Evolutionary conservation across 352 stramenopile species (phyloP).

Genomic region (Phytophthora ohioensis): DNA sequence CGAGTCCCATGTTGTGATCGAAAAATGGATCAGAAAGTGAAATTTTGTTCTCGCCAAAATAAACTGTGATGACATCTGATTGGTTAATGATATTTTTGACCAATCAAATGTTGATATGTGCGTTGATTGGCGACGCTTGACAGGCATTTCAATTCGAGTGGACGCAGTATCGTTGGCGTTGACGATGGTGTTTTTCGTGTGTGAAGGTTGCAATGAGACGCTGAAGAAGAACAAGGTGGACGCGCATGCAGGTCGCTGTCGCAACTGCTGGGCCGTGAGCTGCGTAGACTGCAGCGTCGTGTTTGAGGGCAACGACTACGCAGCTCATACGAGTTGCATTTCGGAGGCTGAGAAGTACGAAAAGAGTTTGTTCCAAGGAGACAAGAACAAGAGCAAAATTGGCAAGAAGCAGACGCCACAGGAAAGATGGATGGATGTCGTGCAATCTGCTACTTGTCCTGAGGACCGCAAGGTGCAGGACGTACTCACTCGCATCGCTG

Average conservation of each 20-base stretch:
- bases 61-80: not conserved
- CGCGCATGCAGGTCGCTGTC: slow-evolving; percentile 81
- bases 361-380: slow-evolving; percentile 84
- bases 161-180: not conserved
- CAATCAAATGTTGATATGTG: not conserved
- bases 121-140: slow-evolving; percentile 28
- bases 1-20: not conserved
- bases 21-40: slow-evolving; percentile 21
- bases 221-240: slow-evolving; percentile 96
- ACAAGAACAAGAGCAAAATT: slow-evolving; percentile 59
- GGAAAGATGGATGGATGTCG: slow-evolving; percentile 86
- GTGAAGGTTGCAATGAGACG: slow-evolving; percentile 91
- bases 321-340: slow-evolving; percentile 92
- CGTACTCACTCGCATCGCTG: slow-evolving; percentile 78
- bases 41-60: slow-evolving; percentile 21
- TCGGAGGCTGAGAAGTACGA: slow-evolving; percentile 96
- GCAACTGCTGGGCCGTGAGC: slow-evolving; percentile 92
- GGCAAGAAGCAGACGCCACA: slow-evolving; percentile 87
- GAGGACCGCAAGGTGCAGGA: slow-evolving; percentile 67
- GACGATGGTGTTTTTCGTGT: slow-evolving; percentile 89
- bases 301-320: slow-evolving; percentile 92
- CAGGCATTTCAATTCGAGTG: slow-evolving; percentile 3
- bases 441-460: slow-evolving; percentile 60
- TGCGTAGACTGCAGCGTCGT: slow-evolving; percentile 94
- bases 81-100: not conserved